Conservation (phyloP, 768 basidiomycete species). For the Pleurotus sapidus region DNA sequence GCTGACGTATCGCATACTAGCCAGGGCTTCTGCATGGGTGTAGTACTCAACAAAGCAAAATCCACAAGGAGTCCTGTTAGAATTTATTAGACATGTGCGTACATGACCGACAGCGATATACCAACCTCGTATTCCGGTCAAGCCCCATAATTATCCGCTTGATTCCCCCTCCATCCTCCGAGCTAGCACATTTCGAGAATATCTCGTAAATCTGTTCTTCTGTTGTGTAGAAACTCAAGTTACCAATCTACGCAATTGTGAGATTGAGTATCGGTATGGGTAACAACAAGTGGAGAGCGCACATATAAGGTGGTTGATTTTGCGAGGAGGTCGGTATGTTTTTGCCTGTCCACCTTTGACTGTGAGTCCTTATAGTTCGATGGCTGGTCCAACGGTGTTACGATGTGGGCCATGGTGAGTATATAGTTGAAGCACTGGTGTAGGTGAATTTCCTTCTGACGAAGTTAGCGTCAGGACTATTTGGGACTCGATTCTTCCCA, state of each 20-base stretch:
- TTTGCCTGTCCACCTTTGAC: slow-evolving; percentile 71
- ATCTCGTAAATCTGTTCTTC: slow-evolving; percentile 96
- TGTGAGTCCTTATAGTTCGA: slow-evolving; percentile 98
- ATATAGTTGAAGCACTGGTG: neutral
- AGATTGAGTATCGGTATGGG: slow-evolving; percentile 6
- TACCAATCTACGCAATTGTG: slow-evolving; percentile 63
- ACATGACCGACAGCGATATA: slow-evolving; percentile 4
- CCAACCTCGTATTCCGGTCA: slow-evolving; percentile 82
- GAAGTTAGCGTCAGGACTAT: too few species aligned
- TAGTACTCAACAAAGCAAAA: slow-evolving; percentile 98
- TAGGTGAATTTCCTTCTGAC: too few species aligned
- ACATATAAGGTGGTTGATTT: slow-evolving; percentile 93
- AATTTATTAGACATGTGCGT: slow-evolving; percentile 11
- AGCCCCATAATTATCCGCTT: slow-evolving; percentile 96
- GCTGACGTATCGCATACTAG: slow-evolving; percentile 89
- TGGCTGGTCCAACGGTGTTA: slow-evolving; percentile 83
- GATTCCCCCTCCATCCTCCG: slow-evolving; percentile 86
- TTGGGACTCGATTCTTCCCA: neutral
- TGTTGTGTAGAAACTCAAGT: slow-evolving; percentile 91
- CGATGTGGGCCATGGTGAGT: slow-evolving; percentile 76
- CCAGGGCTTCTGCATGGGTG: slow-evolving; percentile 89
- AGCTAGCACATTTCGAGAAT: slow-evolving; percentile 85
- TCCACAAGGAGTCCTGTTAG: slow-evolving; percentile 79
- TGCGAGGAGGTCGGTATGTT: slow-evolving; percentile 74
- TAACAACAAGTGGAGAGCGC: slow-evolving; percentile 30